Conservation (phyloP, 768 basidiomycete species). For the Russula sp. region DNA sequence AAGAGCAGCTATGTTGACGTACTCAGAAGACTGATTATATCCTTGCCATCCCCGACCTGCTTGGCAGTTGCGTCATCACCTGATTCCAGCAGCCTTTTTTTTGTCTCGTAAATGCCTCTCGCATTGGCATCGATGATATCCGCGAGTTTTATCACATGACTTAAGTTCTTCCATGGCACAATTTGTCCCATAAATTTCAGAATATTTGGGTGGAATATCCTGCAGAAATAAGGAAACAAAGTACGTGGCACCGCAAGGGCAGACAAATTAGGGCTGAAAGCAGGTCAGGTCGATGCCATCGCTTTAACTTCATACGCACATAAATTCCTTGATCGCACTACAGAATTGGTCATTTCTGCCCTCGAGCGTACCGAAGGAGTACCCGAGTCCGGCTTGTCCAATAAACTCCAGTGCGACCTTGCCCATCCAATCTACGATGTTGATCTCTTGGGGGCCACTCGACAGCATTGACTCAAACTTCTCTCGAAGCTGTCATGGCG, state of each 20-base stretch:
- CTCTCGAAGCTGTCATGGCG: no score
- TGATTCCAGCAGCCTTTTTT: constrained; percentile 33
- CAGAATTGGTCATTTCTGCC: no score
- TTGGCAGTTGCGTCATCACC: constrained; percentile 33
- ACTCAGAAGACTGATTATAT: constrained; percentile 45
- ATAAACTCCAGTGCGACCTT: constrained; percentile 25
- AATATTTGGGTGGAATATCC: no score
- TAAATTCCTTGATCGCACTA: constrained; percentile 18
- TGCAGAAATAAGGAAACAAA: constrained; percentile 14
- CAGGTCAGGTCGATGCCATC: neutral
- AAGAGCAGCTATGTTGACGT: constrained; percentile 19
- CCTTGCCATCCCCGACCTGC: constrained; percentile 37
- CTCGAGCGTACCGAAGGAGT: constrained; percentile 18
- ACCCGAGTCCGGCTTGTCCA: constrained; percentile 26
- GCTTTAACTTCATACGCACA: neutral
- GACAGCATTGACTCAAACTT: no score
- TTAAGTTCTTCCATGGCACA: no score
- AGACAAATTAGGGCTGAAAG: constrained; percentile 14
- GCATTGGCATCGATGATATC: no score
- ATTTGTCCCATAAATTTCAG: no score
- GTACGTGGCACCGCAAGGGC: neutral
- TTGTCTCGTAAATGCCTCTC: constrained; percentile 27
- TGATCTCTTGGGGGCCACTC: constrained; percentile 6
- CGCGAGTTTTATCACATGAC: no score
- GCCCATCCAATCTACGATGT: constrained; percentile 23